Percentiles rank a stretch among this genome's conserved stretches.
Conservation (phyloP, 75 land plant species). For the Ceratopteris richardii region DNA sequence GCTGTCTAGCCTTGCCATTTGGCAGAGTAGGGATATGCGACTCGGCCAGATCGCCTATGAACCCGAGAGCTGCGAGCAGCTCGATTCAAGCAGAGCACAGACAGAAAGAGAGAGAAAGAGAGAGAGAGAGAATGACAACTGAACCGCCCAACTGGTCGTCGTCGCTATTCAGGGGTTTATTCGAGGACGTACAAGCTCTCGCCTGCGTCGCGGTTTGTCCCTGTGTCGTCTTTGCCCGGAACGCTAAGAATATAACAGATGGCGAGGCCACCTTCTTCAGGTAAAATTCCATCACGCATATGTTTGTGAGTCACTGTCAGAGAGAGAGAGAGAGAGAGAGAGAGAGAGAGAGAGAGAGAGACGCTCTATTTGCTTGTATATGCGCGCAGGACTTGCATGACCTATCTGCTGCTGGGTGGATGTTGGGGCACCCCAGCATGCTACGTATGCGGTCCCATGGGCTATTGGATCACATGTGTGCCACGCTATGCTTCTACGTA, state of each 20-base stretch:
- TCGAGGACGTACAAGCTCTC: background rate
- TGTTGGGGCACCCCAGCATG: conserved; percentile 11
- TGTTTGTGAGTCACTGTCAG: no score
- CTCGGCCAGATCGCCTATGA: no score
- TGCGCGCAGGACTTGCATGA: conserved; percentile 6
- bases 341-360: no score
- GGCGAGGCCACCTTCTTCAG: conserved; percentile 9
- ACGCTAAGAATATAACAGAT: conserved; percentile 13
- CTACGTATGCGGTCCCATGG: conserved; percentile 10
- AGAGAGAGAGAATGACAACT: no score
- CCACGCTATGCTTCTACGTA: conserved; percentile 2
- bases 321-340: background rate
- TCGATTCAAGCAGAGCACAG: no score
- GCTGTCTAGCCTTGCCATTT: no score
- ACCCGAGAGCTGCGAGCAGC: no score
- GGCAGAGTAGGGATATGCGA: no score
- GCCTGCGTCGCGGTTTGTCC: conserved; percentile 15
- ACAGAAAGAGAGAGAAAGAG: no score
- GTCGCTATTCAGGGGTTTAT: background rate
- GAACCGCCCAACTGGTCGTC: no score
- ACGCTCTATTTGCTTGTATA: background rate
- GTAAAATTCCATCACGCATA: background rate
- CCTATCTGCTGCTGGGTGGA: conserved; percentile 8
- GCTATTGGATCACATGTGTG: conserved; percentile 12
- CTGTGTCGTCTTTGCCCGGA: conserved; percentile 8